These are phyloP conservation scores for Cladophialophora exuberans DNA, from an alignment of 2,329 filamentous ascomycete genomes.

Conservation along the genomic window DNA sequence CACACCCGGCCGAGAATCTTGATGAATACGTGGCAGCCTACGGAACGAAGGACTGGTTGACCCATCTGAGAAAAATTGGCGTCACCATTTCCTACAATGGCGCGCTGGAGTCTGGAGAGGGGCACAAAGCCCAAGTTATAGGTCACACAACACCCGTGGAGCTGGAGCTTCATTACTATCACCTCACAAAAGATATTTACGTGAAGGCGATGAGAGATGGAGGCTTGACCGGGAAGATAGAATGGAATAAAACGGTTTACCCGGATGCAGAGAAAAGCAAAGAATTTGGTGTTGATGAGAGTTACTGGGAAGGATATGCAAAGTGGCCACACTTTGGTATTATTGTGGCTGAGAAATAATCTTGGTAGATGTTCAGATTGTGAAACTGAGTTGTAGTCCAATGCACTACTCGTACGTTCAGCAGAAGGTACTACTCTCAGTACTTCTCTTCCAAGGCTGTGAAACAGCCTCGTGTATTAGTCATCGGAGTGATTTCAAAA, in stretches of 20 bases:
- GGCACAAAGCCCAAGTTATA: constrained; percentile 19
- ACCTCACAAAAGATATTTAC: constrained; percentile 16
- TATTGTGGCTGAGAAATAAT: constrained; percentile 8
- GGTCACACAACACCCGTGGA: constrained; percentile 15
- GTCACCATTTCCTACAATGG: background rate
- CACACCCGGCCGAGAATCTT: constrained; percentile 32
- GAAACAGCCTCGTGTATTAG: no score
- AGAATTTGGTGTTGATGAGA: constrained; percentile 8
- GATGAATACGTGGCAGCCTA: constrained; percentile 28
- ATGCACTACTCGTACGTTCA: no score
- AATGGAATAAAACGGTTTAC: constrained; percentile 12
- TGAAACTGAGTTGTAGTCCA: no score
- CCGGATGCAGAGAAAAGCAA: constrained; percentile 10
- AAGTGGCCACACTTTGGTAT: constrained; percentile 16
- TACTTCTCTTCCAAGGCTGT: no score
- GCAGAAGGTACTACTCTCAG: no score
- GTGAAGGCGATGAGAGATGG: constrained; percentile 15
- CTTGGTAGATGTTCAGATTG: no score
- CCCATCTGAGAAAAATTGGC: background rate
- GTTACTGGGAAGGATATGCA: constrained; percentile 19
- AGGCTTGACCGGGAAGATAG: constrained; percentile 11
- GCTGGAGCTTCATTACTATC: constrained; percentile 22
- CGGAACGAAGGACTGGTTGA: constrained; percentile 23
- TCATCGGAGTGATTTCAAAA: no score
- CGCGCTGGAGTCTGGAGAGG: constrained; percentile 1